phyloP scores from a whole-genome alignment of 768 basidiomycete species.

The Russula brevipes region DNA sequence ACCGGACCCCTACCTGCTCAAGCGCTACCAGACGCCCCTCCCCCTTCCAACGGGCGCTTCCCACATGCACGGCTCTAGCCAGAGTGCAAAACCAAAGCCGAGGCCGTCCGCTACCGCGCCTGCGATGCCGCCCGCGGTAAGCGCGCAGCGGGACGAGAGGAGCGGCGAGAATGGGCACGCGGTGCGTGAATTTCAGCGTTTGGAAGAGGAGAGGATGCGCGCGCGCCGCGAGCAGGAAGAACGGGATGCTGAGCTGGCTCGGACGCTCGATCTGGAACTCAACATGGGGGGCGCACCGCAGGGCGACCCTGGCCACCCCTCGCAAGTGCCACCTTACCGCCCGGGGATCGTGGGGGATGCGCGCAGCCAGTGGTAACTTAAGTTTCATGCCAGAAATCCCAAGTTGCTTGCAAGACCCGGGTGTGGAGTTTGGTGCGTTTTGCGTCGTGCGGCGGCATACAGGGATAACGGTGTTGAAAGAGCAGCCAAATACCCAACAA shows the following conservation, averaged over 20 bases:
- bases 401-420: too few relatives aligned
- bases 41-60: slow-evolving; percentile 39
- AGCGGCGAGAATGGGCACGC: slow-evolving; percentile 14
- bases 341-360: not conserved
- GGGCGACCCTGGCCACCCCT: not conserved
- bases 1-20: slow-evolving; percentile 41
- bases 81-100: not conserved
- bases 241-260: slow-evolving; percentile 23
- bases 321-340: not conserved
- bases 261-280: slow-evolving; percentile 24
- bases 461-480: too few relatives aligned
- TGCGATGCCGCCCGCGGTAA: not conserved
- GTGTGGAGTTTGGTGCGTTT: too few relatives aligned
- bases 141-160: not conserved
- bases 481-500: too few relatives aligned
- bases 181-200: slow-evolving; percentile 17
- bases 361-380: slow-evolving; percentile 2
- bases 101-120: not conserved
- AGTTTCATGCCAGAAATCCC: too few relatives aligned
- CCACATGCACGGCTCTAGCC: not conserved
- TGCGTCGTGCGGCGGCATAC: too few relatives aligned
- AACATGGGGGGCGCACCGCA: slow-evolving; percentile 6
- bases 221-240: slow-evolving; percentile 22
- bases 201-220: slow-evolving; percentile 17
- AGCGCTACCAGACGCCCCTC: slow-evolving; percentile 50